Evolutionary conservation across 768 basidiomycete species (phyloP).

Genomic region (Naganishia friedmannii): DNA sequence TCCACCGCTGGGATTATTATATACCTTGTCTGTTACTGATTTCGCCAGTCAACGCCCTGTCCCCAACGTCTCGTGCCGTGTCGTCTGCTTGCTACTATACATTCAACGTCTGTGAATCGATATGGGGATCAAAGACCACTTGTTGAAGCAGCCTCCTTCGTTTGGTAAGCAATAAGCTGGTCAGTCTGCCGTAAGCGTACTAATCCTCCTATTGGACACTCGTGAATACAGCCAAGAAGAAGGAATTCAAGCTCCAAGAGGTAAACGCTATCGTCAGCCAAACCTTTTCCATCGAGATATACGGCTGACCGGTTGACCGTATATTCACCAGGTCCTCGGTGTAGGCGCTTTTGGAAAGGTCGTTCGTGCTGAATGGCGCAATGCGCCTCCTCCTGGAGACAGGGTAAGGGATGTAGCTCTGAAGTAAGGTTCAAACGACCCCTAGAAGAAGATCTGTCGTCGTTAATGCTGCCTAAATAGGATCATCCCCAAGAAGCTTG

Average conservation of each 20-base stretch:
- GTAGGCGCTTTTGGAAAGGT: constrained; percentile 89
- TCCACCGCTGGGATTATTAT: background rate
- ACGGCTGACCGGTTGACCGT: constrained; percentile 41
- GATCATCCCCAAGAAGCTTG: constrained; percentile 91
- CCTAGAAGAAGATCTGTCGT: background rate
- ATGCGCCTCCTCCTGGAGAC: constrained; percentile 38
- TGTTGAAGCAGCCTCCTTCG: constrained; percentile 79
- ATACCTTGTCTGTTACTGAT: background rate
- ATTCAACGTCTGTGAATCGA: constrained; percentile 1
- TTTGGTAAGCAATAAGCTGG: constrained; percentile 53
- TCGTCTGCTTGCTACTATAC: background rate
- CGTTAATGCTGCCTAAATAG: constrained; percentile 56
- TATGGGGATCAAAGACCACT: constrained; percentile 40
- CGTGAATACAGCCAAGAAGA: constrained; percentile 64
- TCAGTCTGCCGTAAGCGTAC: background rate
- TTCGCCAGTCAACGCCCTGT: background rate
- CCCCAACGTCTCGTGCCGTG: background rate
- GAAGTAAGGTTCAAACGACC: constrained; percentile 39
- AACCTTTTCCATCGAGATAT: background rate
- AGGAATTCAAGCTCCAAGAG: constrained; percentile 53
- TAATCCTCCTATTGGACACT: background rate
- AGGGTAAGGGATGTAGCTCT: constrained; percentile 46
- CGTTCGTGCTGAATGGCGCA: constrained; percentile 60
- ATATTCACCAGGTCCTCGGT: constrained; percentile 64
- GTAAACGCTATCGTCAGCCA: constrained; percentile 1